Percentiles rank a stretch among this genome's conserved stretches.
Evolutionary conservation across 2,329 filamentous ascomycete species (phyloP).

Genomic region (Neurospora sp.): DNA sequence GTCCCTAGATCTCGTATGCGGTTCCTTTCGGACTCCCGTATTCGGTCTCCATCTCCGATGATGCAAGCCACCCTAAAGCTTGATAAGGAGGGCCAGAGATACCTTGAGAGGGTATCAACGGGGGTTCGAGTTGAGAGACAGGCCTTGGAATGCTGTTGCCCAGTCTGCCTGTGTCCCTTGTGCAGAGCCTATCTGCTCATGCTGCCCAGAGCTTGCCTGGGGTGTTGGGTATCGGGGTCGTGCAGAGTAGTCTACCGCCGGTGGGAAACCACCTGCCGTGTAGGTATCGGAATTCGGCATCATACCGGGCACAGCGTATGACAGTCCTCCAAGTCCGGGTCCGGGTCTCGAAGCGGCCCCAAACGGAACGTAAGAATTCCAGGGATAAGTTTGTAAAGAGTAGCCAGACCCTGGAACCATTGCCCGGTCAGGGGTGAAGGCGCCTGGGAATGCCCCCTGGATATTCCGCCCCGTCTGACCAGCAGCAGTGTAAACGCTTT

Average conservation of each 20-base stretch:
- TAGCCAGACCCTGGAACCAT: slow-evolving; percentile 29
- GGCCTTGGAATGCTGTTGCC: slow-evolving; percentile 55
- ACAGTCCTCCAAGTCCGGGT: slow-evolving; percentile 8
- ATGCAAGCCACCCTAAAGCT: not conserved
- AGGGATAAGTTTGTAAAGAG: slow-evolving; percentile 30
- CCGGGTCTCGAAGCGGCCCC: slow-evolving; percentile 26
- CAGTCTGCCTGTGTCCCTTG: slow-evolving; percentile 47
- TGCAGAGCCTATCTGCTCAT: slow-evolving; percentile 30
- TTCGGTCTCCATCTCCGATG: not conserved
- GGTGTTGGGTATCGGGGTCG: slow-evolving; percentile 38
- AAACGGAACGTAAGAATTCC: slow-evolving; percentile 35
- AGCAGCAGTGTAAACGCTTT: slow-evolving; percentile 27
- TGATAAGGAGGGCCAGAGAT: not conserved
- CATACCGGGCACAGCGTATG: slow-evolving; percentile 29
- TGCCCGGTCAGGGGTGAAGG: slow-evolving; percentile 31
- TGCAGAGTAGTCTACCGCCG: slow-evolving; percentile 35
- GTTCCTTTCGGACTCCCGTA: not conserved
- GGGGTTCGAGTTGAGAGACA: slow-evolving; percentile 54
- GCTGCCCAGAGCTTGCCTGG: slow-evolving; percentile 23
- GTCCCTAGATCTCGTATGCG: not conserved
- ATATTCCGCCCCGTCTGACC: slow-evolving; percentile 31
- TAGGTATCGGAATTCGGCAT: slow-evolving; percentile 34
- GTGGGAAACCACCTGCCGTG: slow-evolving; percentile 27
- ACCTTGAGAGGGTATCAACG: not conserved
- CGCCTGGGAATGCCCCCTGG: slow-evolving; percentile 32